These are phyloP conservation scores for Ambrosiella beaveri DNA, from an alignment of 2,329 filamentous ascomycete genomes.

Conservation along the genomic window DNA sequence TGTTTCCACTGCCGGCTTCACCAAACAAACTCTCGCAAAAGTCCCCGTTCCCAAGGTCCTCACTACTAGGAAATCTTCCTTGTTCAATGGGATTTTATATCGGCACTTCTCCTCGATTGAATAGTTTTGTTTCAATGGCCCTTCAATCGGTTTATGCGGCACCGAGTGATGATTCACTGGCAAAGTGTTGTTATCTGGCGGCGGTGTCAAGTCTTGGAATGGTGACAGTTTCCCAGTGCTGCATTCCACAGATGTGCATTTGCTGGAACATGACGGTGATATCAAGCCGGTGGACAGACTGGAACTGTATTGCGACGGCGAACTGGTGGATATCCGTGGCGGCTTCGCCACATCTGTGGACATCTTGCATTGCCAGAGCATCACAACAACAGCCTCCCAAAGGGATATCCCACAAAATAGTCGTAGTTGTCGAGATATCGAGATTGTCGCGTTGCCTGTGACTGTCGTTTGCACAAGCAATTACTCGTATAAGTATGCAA, in stretches of 20 bases:
- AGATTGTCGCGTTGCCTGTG: background rate
- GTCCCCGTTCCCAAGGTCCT: constrained; percentile 66
- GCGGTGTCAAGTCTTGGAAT: background rate
- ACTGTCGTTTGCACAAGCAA: no score
- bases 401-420: background rate
- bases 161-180: background rate
- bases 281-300: background rate
- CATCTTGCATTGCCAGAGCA: constrained; percentile 12
- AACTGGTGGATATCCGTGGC: background rate
- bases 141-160: background rate
- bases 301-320: background rate
- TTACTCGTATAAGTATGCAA: no score
- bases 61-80: constrained; percentile 52
- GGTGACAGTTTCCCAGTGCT: background rate
- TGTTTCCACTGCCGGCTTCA: constrained; percentile 40
- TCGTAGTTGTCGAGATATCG: no score
- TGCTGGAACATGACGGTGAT: background rate
- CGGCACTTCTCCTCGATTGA: constrained; percentile 11
- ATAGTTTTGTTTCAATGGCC: background rate
- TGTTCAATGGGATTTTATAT: constrained; percentile 16
- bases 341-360: background rate
- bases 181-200: background rate
- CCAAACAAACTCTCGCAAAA: constrained; percentile 69
- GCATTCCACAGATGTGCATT: background rate
- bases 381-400: background rate